phyloP scores from a whole-genome alignment of 352 stramenopile genomes.

The Globisporangium paroecandrum region DNA sequence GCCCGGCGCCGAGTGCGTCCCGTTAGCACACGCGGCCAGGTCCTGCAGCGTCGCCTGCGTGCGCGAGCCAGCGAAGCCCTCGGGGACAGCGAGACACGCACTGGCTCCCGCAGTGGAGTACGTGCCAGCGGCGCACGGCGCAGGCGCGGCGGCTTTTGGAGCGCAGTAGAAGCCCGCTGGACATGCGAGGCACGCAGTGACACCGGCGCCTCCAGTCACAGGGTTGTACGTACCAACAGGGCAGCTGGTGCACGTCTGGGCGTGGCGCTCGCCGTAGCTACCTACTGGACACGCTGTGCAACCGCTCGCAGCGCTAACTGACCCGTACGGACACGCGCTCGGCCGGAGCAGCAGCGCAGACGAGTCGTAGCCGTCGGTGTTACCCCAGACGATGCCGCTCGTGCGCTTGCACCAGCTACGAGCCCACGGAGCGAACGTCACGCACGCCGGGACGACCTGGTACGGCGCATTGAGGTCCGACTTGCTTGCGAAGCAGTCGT shows the following conservation, averaged over 20 bases:
- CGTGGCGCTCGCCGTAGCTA: slow-evolving; percentile 33
- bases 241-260: slow-evolving; percentile 31
- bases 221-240: slow-evolving; percentile 49
- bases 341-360: slow-evolving; percentile 46
- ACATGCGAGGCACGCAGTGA: slow-evolving; percentile 36
- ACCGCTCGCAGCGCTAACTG: slow-evolving; percentile 2
- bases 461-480: slow-evolving; percentile 56
- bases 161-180: slow-evolving; percentile 40
- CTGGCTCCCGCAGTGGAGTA: slow-evolving; percentile 33
- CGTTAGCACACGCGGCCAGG: slow-evolving; percentile 40
- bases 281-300: slow-evolving; percentile 39
- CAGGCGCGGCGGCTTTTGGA: slow-evolving; percentile 17
- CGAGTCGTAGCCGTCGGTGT: slow-evolving; percentile 43
- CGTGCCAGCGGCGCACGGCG: slow-evolving; percentile 33
- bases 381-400: slow-evolving; percentile 52
- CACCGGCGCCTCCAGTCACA: slow-evolving; percentile 19
- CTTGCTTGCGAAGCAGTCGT: slow-evolving; percentile 36
- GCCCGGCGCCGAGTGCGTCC: slow-evolving; percentile 49
- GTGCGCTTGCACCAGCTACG: slow-evolving; percentile 45
- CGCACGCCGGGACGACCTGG: slow-evolving; percentile 37
- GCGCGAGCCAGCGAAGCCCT: slow-evolving; percentile 32
- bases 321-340: slow-evolving; percentile 34
- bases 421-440: slow-evolving; percentile 41
- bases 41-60: slow-evolving; percentile 30
- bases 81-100: slow-evolving; percentile 35